Evolutionary conservation across 345 rosid genomes (phyloP).

Genomic region (Camelina laxa): DNA sequence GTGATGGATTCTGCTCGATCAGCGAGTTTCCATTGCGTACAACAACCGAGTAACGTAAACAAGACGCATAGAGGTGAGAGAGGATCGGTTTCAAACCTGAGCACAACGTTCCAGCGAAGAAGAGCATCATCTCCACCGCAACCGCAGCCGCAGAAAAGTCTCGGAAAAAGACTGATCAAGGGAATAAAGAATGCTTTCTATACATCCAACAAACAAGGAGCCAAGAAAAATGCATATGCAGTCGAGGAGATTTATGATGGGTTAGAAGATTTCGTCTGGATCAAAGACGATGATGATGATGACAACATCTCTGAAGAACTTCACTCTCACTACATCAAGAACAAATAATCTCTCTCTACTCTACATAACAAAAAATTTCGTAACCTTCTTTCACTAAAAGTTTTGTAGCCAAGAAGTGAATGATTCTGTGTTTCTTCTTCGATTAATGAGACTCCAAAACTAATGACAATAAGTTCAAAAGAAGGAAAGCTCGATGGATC

Average conservation of each 20-base stretch:
- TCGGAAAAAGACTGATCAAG: constrained; percentile 55
- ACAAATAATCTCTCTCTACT: constrained; percentile 34
- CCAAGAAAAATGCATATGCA: constrained; percentile 28
- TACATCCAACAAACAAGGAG: constrained; percentile 48
- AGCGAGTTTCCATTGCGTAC: constrained; percentile 63
- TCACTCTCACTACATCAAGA: constrained; percentile 36
- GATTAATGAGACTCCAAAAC: constrained; percentile 17
- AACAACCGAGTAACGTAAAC: constrained; percentile 37
- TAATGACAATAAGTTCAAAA: background rate
- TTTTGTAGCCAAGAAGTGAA: constrained; percentile 28
- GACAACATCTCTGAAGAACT: constrained; percentile 39
- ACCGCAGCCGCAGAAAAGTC: constrained; percentile 39
- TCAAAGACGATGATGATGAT: constrained; percentile 30
- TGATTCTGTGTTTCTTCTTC: constrained; percentile 9
- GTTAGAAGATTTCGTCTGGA: constrained; percentile 45
- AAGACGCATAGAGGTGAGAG: constrained; percentile 54
- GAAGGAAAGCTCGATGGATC: constrained; percentile 16
- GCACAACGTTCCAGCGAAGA: constrained; percentile 46
- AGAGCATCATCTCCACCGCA: constrained; percentile 16
- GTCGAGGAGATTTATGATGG: constrained; percentile 41
- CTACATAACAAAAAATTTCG: background rate
- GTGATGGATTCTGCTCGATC: constrained; percentile 55
- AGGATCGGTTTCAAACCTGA: constrained; percentile 55
- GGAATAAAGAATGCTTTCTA: constrained; percentile 64
- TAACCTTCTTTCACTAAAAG: background rate